Conservation (phyloP, 1,284 basidiomycete genomes). For the Peniophora sp. region DNA sequence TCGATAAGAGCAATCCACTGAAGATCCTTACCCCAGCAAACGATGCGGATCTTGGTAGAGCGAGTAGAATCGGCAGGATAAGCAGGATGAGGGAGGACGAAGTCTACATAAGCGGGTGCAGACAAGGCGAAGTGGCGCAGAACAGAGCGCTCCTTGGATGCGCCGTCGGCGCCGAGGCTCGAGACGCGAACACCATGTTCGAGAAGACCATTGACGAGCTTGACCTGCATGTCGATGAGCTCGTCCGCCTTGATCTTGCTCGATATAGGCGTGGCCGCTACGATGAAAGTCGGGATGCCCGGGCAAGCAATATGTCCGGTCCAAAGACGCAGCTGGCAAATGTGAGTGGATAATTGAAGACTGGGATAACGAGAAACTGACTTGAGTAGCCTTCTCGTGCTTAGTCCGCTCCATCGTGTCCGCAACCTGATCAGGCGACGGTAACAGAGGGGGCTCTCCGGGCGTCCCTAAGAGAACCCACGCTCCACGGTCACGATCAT, state of each 20-base stretch:
- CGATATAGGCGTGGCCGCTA: constrained; percentile 7
- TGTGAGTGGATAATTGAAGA: not conserved
- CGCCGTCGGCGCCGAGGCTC: constrained; percentile 23
- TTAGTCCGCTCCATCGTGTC: not conserved
- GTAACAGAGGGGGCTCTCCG: not conserved
- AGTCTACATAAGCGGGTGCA: not conserved
- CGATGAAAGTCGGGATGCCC: constrained; percentile 5
- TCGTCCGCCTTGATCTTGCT: not conserved
- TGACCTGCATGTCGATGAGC: not conserved
- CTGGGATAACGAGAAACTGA: constrained; percentile 1
- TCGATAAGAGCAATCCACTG: constrained; percentile 20
- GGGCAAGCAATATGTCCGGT: constrained; percentile 4
- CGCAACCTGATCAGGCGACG: not conserved
- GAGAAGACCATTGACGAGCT: constrained; percentile 15
- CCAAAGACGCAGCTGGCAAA: constrained; percentile 8
- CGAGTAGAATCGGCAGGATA: not conserved
- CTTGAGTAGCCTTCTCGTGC: constrained; percentile 1
- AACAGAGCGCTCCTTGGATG: constrained; percentile 17
- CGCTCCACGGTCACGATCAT: constrained; percentile 9
- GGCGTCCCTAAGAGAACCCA: not conserved
- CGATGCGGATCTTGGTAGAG: not conserved
- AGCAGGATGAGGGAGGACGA: not conserved
- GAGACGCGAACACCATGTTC: constrained; percentile 13
- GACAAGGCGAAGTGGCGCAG: constrained; percentile 9
- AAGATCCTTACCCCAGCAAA: not conserved